Conservation (phyloP, 441 rosid species). For the Brassica hybrid region DNA sequence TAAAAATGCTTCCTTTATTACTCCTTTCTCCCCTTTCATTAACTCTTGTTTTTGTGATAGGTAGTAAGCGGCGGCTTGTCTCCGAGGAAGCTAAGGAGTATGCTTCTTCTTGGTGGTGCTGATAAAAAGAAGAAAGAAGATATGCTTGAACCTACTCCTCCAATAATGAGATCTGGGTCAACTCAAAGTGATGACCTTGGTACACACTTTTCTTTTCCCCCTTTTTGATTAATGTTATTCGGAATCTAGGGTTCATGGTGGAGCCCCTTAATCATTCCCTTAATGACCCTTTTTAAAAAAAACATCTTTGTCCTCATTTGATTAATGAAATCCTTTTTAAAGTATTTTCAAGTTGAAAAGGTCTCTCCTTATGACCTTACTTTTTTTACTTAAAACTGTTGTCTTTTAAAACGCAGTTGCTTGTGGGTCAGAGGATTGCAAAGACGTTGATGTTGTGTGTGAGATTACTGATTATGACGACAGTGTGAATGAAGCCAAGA, state of each 20-base stretch:
- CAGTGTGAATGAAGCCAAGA: slow-evolving; percentile 41
- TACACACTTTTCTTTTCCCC: slow-evolving; percentile 29
- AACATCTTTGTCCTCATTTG: slow-evolving; percentile 21
- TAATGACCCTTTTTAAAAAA: slow-evolving; percentile 21
- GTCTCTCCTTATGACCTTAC: slow-evolving; percentile 10
- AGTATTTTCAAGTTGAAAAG: not conserved
- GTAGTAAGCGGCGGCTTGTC: slow-evolving; percentile 54
- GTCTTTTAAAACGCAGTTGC: slow-evolving; percentile 54
- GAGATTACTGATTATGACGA: slow-evolving; percentile 65
- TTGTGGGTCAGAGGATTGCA: slow-evolving; percentile 64
- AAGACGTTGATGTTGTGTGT: slow-evolving; percentile 88
- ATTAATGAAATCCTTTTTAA: slow-evolving; percentile 12
- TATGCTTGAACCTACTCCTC: slow-evolving; percentile 3
- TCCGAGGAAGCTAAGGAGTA: slow-evolving; percentile 73
- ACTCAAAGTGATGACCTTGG: slow-evolving; percentile 54
- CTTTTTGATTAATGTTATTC: not conserved
- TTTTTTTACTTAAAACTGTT: too few relatives aligned
- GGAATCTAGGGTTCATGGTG: slow-evolving; percentile 40
- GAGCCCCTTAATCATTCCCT: slow-evolving; percentile 36
- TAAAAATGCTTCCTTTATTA: slow-evolving; percentile 29
- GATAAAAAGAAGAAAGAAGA: slow-evolving; percentile 62
- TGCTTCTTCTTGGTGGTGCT: slow-evolving; percentile 65
- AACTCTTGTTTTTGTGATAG: slow-evolving; percentile 18
- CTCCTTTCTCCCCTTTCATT: slow-evolving; percentile 13
- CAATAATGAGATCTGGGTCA: slow-evolving; percentile 45